Conservation (phyloP, 2,329 filamentous ascomycete species). For the Xylaria sp. region DNA sequence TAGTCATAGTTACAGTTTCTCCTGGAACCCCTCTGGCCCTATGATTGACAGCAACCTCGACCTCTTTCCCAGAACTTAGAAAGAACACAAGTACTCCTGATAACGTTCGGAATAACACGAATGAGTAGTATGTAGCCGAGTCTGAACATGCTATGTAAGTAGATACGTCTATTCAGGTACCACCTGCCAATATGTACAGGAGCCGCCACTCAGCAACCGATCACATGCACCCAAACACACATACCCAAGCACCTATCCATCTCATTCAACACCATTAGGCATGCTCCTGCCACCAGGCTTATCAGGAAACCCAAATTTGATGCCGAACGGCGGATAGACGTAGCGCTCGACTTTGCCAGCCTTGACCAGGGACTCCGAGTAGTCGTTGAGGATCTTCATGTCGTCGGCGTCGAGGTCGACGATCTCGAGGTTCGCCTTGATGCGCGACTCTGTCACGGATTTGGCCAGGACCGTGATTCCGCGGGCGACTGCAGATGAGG, state of each 20-base stretch:
- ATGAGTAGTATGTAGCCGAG: no score
- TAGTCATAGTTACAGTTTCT: no score
- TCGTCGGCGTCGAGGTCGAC: slow-evolving; percentile 74
- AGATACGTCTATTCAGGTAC: no score
- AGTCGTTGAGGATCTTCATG: slow-evolving; percentile 65
- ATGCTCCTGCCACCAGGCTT: slow-evolving; percentile 56
- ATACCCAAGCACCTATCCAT: not conserved
- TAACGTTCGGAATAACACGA: no score
- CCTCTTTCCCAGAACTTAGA: no score
- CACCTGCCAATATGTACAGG: not conserved
- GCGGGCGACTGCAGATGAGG: slow-evolving; percentile 74
- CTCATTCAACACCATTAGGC: slow-evolving; percentile 43
- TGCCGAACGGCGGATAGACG: slow-evolving; percentile 75
- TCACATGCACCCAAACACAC: not conserved
- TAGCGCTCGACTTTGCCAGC: slow-evolving; percentile 68
- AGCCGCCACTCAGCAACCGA: not conserved
- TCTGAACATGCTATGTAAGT: not conserved
- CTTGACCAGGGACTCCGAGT: slow-evolving; percentile 61
- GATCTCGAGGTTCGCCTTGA: slow-evolving; percentile 75
- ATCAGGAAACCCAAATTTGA: slow-evolving; percentile 79
- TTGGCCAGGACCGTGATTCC: slow-evolving; percentile 79
- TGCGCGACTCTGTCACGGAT: slow-evolving; percentile 74
- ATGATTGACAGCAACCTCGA: no score
- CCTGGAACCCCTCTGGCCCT: no score
- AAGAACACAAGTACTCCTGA: no score